A percentile compares a stretch with the other conserved stretches of the same genome.
These are phyloP conservation scores for Hypoxylon sp. DNA, from an alignment of 2,329 filamentous ascomycete genomes.

Conservation along the genomic window DNA sequence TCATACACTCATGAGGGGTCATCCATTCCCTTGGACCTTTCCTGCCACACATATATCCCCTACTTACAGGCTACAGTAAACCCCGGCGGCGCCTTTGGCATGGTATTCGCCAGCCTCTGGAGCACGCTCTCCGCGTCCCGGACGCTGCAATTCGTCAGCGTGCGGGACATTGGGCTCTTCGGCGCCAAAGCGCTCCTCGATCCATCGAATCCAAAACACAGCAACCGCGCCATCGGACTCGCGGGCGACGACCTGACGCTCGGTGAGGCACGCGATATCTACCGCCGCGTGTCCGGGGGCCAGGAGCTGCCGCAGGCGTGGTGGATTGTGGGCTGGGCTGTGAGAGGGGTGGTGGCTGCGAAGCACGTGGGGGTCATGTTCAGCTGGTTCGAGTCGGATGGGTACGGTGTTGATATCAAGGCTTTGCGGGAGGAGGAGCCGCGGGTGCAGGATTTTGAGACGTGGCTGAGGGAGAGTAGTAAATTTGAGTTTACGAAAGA, in stretches of 20 bases:
- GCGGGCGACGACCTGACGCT: slow-evolving; percentile 57
- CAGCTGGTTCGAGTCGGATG: slow-evolving; percentile 57
- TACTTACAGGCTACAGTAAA: slow-evolving; percentile 44
- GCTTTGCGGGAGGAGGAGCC: slow-evolving; percentile 52
- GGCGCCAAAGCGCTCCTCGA: slow-evolving; percentile 54
- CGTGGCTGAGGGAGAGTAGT: slow-evolving; percentile 58
- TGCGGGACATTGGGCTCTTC: slow-evolving; percentile 58
- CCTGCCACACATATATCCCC: not conserved
- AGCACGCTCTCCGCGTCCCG: slow-evolving; percentile 47
- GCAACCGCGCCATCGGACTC: slow-evolving; percentile 54
- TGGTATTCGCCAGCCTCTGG: slow-evolving; percentile 55
- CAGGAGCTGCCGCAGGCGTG: slow-evolving; percentile 54
- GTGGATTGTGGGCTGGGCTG: slow-evolving; percentile 51
- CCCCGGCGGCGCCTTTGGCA: slow-evolving; percentile 52
- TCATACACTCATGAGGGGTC: not conserved
- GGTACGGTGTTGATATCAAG: slow-evolving; percentile 59
- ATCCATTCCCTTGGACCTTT: not conserved
- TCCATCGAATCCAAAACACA: slow-evolving; percentile 47
- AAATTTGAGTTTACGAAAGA: slow-evolving; percentile 42
- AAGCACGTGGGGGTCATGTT: slow-evolving; percentile 57
- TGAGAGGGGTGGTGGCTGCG: slow-evolving; percentile 49
- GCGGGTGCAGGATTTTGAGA: slow-evolving; percentile 56
- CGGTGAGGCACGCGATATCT: slow-evolving; percentile 52
- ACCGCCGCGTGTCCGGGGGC: slow-evolving; percentile 44
- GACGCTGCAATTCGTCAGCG: slow-evolving; percentile 58